A percentile compares a stretch with the other conserved stretches of the same genome.
These are phyloP conservation scores for Lactarius tabidus DNA, from an alignment of 768 basidiomycete genomes.

Conservation along the genomic window DNA sequence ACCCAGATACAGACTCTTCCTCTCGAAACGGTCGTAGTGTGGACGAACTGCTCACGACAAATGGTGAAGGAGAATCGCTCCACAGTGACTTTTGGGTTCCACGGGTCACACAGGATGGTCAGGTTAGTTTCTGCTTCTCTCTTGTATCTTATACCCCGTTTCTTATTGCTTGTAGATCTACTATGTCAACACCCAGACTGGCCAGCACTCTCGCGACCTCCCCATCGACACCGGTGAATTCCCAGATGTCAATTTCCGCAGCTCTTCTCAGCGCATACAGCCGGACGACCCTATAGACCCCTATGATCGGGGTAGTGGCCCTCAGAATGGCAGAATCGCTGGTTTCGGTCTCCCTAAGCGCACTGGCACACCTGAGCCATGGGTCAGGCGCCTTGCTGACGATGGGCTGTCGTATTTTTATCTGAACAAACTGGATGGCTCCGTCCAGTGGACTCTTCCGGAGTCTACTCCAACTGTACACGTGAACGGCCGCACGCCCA, in stretches of 20 bases:
- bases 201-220: conserved; percentile 78
- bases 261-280: conserved; percentile 50
- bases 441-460: conserved; percentile 66
- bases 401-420: conserved; percentile 82
- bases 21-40: conserved; percentile 35
- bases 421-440: conserved; percentile 64
- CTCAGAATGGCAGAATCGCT: conserved; percentile 30
- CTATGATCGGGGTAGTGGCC: conserved; percentile 28
- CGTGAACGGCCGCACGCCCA: conserved; percentile 11
- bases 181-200: conserved; percentile 89
- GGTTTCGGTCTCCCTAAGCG: conserved; percentile 61
- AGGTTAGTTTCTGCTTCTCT: conserved; percentile 47
- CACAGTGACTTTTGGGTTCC: conserved; percentile 91
- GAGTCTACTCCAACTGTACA: conserved; percentile 33
- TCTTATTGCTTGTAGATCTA: conserved; percentile 62
- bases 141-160: conserved; percentile 4
- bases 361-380: conserved; percentile 71
- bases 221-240: conserved; percentile 66
- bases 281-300: conserved; percentile 46
- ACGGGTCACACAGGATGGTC: conserved; percentile 73
- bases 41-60: conserved; percentile 32
- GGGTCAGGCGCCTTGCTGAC: conserved; percentile 75
- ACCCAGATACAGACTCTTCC: conserved; percentile 38
- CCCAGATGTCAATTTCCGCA: conserved; percentile 60
- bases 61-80: conserved; percentile 31